Base-by-base conservation (phyloP, 345 rosid genomes). In the Salix brachista region DNA sequence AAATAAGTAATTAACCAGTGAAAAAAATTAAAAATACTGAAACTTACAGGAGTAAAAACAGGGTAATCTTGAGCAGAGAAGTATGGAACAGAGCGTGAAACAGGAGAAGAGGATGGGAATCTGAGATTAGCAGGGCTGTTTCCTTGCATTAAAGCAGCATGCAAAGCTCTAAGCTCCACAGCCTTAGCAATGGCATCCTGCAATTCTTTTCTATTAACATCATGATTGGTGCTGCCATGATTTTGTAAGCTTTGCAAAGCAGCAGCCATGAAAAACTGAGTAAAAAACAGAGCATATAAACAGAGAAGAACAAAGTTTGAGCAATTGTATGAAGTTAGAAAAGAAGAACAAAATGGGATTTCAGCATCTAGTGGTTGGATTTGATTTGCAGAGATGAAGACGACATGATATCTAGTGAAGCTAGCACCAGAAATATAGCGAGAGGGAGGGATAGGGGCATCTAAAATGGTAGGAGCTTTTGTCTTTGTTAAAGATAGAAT, bases 11-110 rank as follows among this genome's bases (percentile, higher is more conserved):
- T 37, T 54, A 14, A 50, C 17, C 32, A 18, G 64, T 61, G 42
- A 19, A 56, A 64, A 23, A 3, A 18, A 39, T 11, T 2, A 12
- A 48, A 5, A 71, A 10, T 4, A 60, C 23, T 4, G 62, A 56
- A 70, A 85, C 91, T 95, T 68, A 95, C 99, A 21, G 99, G 98
- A 34, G 97, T 91, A 71, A 95, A 96, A 77, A 96, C 94, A 75
- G 99, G 99, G 82, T 96, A 96, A 79, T 93, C 99, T 68, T 90
- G 92, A 74, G 98, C 97, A 72, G 96, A 89, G 85, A 85, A 84
- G 76, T 83, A 89, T 71, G 89, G 69, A 67, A 77, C 88, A 82
- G 90, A 84, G 81, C 84, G 86, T 37, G 89, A 86, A 85, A 76
- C 86, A 58, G 97, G 94, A 77, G 96, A 90, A 26, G 90, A 79